Evolutionary conservation across 164 flowering plant species (phyloP).

Genomic region (Houttuynia cordata): DNA sequence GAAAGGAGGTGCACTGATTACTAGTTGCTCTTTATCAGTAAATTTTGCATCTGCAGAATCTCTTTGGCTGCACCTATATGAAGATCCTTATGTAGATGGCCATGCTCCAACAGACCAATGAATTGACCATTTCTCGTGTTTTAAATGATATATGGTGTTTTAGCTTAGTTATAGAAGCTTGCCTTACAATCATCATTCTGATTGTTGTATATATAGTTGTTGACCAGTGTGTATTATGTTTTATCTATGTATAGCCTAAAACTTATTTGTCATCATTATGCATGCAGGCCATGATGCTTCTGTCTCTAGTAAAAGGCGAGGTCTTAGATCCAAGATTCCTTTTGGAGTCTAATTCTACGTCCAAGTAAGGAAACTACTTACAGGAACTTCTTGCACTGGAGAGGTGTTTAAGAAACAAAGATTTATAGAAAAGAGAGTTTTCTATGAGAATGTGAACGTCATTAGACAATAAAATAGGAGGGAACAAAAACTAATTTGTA

Average conservation of each 20-base stretch:
- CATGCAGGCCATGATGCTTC: conserved; percentile 21
- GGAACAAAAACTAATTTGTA: neutral
- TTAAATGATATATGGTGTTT: no score
- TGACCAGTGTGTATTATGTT: neutral
- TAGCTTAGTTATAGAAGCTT: no score
- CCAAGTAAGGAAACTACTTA: conserved; percentile 17
- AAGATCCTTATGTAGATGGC: no score
- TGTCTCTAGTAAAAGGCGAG: conserved; percentile 13
- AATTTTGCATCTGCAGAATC: no score
- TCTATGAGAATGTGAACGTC: neutral
- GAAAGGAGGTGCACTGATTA: no score
- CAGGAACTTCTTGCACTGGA: neutral
- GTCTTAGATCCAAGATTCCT: conserved; percentile 15
- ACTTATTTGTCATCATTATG: neutral
- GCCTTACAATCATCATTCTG: neutral
- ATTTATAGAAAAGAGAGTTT: neutral
- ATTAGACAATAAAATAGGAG: neutral
- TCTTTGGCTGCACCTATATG: no score
- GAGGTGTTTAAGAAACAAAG: neutral
- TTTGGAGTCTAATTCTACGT: conserved; percentile 15
- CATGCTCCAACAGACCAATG: no score
- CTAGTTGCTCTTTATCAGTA: no score
- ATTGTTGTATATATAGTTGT: no score
- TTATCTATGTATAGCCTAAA: neutral
- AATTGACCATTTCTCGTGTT: no score